Conservation (phyloP, 441 rosid species). For the Bocquillonia castaneifolia region DNA sequence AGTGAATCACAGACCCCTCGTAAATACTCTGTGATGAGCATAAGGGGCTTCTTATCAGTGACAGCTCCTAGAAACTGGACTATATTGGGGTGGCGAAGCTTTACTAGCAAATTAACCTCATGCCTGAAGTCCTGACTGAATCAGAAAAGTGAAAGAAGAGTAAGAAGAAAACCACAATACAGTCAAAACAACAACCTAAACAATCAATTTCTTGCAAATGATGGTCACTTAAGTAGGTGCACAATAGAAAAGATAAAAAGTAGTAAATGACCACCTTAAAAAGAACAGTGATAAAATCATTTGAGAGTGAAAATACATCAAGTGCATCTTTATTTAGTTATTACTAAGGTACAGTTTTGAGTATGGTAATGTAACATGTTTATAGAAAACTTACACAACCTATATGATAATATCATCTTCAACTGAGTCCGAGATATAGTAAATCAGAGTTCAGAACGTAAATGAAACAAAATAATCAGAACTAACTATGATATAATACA, state of each 20-base stretch:
- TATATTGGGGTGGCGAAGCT: conserved; percentile 96
- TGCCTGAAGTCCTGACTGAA: conserved; percentile 98
- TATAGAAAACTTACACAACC: background rate
- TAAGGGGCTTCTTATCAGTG: conserved; percentile 94
- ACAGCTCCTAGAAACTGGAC: conserved; percentile 99
- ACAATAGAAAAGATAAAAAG: too few relatives aligned
- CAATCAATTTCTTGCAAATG: conserved; percentile 7
- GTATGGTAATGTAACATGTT: background rate
- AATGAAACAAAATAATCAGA: background rate
- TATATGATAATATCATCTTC: conserved; percentile 8
- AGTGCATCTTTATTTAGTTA: background rate
- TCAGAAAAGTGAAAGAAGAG: conserved; percentile 23
- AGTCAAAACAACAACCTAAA: background rate
- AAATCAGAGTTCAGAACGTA: background rate
- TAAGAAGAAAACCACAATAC: conserved; percentile 15
- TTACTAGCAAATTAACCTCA: conserved; percentile 92
- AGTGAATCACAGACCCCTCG: conserved; percentile 65
- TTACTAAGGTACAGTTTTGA: background rate
- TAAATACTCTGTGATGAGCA: conserved; percentile 89
- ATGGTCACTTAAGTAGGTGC: too few relatives aligned
- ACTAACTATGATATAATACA: background rate
- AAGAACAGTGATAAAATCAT: conserved; percentile 1
- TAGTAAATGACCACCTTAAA: background rate
- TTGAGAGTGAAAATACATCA: background rate
- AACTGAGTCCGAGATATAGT: conserved; percentile 5